A percentile compares a stretch with the other conserved stretches of the same genome.
Conservation (phyloP, 2,329 filamentous ascomycete genomes). For the Arachnopeziza araneosa region DNA sequence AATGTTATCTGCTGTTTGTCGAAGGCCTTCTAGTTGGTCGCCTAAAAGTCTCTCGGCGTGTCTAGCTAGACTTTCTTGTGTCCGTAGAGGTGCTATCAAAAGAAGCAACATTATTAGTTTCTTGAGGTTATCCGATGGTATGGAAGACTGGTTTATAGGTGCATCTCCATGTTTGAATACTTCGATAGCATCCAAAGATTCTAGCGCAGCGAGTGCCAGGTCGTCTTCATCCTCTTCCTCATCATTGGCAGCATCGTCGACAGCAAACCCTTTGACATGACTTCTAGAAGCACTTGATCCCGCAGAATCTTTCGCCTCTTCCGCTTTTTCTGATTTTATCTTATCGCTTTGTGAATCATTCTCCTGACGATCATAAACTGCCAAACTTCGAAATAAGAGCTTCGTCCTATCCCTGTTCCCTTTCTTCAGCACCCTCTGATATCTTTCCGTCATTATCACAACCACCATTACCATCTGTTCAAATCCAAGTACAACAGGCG, state of each 20-base stretch:
- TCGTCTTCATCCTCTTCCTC: slow-evolving; percentile 51
- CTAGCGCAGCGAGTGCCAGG: slow-evolving; percentile 62
- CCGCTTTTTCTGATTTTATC: slow-evolving; percentile 32
- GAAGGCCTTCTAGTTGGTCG: slow-evolving; percentile 51
- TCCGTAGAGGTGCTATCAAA: slow-evolving; percentile 57
- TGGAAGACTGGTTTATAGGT: slow-evolving; percentile 57
- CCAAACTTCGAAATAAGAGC: slow-evolving; percentile 65
- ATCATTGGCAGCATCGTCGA: slow-evolving; percentile 38
- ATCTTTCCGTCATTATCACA: slow-evolving; percentile 66
- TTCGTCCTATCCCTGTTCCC: slow-evolving; percentile 54
- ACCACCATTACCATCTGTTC: slow-evolving; percentile 68
- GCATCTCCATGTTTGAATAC: slow-evolving; percentile 49
- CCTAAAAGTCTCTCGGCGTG: slow-evolving; percentile 53
- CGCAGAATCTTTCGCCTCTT: slow-evolving; percentile 28
- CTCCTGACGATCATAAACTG: slow-evolving; percentile 59
- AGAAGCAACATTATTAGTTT: slow-evolving; percentile 66
- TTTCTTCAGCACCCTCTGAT: slow-evolving; percentile 55
- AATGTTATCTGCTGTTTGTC: slow-evolving; percentile 57
- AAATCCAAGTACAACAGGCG: slow-evolving; percentile 63
- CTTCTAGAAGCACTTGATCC: slow-evolving; percentile 30
- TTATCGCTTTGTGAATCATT: slow-evolving; percentile 22
- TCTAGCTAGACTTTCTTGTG: slow-evolving; percentile 59
- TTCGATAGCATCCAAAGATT: slow-evolving; percentile 59
- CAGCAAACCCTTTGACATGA: slow-evolving; percentile 32
- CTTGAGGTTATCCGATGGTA: slow-evolving; percentile 68